Evolutionary conservation across 306 rosid genomes (phyloP).

Genomic region (Fragaria ananassa): DNA sequence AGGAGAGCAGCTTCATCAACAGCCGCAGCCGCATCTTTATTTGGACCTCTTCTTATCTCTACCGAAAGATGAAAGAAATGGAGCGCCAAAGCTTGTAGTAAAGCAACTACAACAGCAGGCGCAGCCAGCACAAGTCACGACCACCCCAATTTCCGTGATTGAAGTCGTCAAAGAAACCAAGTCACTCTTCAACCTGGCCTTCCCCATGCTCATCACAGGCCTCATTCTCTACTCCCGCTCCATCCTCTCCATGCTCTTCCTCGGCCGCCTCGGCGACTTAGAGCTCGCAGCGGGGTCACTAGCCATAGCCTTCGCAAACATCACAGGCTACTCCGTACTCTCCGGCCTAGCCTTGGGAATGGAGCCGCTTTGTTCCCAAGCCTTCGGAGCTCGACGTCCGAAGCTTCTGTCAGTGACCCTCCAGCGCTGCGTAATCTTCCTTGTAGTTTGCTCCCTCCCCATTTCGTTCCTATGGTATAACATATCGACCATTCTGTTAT

Average conservation of each 20-base stretch:
- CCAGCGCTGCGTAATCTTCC: slow-evolving; percentile 72
- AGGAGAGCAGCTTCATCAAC: slow-evolving; percentile 16
- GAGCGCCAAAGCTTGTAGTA: neutral
- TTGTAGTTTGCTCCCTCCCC: slow-evolving; percentile 58
- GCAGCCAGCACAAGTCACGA: neutral
- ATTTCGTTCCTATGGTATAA: slow-evolving; percentile 71
- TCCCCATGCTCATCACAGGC: slow-evolving; percentile 62
- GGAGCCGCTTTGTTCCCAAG: slow-evolving; percentile 94
- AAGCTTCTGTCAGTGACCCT: slow-evolving; percentile 72
- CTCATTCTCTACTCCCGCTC: slow-evolving; percentile 86
- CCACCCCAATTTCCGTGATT: neutral
- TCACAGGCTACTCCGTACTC: slow-evolving; percentile 80
- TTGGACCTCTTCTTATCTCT: slow-evolving; percentile 12
- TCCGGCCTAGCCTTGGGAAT: slow-evolving; percentile 79
- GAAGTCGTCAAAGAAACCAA: slow-evolving; percentile 39
- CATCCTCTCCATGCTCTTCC: slow-evolving; percentile 74
- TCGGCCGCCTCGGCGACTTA: slow-evolving; percentile 63
- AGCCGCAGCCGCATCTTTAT: slow-evolving; percentile 12
- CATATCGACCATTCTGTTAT: slow-evolving; percentile 46
- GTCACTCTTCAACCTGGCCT: slow-evolving; percentile 53
- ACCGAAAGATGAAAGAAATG: slow-evolving; percentile 6
- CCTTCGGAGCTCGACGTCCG: slow-evolving; percentile 81
- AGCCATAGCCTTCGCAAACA: slow-evolving; percentile 93
- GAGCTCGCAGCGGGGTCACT: slow-evolving; percentile 73
- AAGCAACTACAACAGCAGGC: neutral